Conservation (phyloP, 495 filamentous ascomycete species). For the Pseudomonodictys pantanalensis region DNA sequence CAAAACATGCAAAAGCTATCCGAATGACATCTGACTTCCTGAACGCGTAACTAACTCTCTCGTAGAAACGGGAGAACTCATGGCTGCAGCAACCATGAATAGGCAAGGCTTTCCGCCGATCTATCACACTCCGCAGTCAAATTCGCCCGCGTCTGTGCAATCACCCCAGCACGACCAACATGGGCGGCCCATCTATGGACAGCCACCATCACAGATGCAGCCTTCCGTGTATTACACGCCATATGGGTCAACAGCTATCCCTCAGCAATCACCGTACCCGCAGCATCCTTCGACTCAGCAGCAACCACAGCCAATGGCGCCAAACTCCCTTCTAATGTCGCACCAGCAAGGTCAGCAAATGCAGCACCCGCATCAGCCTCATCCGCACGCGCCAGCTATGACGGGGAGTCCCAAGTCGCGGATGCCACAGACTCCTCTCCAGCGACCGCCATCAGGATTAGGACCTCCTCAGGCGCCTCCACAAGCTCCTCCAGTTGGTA, state of each 20-base stretch:
- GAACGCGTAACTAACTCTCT: conserved; percentile 11
- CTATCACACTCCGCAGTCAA: conserved; percentile 94
- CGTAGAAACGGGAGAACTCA: conserved; percentile 81
- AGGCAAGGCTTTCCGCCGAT: conserved; percentile 78
- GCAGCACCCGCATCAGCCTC: conserved; percentile 57
- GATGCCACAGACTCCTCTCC: conserved; percentile 56
- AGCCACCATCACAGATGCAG: conserved; percentile 71
- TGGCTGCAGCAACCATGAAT: conserved; percentile 90
- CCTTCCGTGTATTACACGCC: conserved; percentile 72
- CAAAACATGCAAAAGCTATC: background rate
- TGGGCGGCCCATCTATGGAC: conserved; percentile 73
- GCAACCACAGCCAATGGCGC: conserved; percentile 57
- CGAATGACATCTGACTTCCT: background rate
- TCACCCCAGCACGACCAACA: conserved; percentile 91
- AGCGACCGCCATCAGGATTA: conserved; percentile 57
- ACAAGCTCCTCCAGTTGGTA: conserved; percentile 53
- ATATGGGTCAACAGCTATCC: conserved; percentile 56
- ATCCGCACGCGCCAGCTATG: conserved; percentile 49
- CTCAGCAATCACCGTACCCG: conserved; percentile 75
- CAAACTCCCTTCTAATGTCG: conserved; percentile 64
- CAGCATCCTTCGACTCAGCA: conserved; percentile 66
- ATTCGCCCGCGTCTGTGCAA: conserved; percentile 92
- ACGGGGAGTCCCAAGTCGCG: conserved; percentile 63
- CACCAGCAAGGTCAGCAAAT: conserved; percentile 61
- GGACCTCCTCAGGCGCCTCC: conserved; percentile 44